Base-by-base conservation (phyloP, 441 rosid species). In the Pelargonium citronellum region DNA sequence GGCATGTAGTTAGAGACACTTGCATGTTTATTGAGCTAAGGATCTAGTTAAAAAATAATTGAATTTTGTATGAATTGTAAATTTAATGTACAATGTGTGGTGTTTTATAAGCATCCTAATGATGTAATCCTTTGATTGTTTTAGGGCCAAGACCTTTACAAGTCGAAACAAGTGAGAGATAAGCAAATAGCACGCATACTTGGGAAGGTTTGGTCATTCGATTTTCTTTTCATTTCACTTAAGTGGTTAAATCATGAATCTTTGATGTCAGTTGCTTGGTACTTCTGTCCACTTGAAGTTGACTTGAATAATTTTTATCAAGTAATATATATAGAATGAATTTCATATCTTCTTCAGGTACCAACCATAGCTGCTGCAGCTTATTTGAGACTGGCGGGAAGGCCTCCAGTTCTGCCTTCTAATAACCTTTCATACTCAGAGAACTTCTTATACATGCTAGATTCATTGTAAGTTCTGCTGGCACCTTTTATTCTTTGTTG, bases 351-450 rank as follows among this genome's bases (percentile, higher is more conserved):
- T 57, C 62, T 57, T 1, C 62, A 95, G 98, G 98, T 86, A 27
- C 99, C 99, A 68, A 95, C 98, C 47, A 86, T 95, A 67, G 99
- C 98, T 6, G 98, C 98, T 3, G 96, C 99, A 68, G 98, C 97
- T 78, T 92, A 92, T 83, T 77, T 90, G 78, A 87, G 98, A 80
- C 66, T 87, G 86, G 97, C 97, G 1, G 99, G 99, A 79, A 83
- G 96, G 82, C 97, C 95, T 77, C 89, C 98, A 0, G 94, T 93
- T 82, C 89, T 88, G 49, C 97, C 98, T 68, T 93, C 93, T 1
- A 84, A 76, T 81, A 89, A 77, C 78, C 91, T 95, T 74, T 92
- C 98, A 69, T 95, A 95, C 76, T 68, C 98, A 13, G 97, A 95
- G 72, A 95, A 95, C 83, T 95, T 92, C 71, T 88, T 95, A 30